Percentiles rank a stretch among this genome's conserved stretches.
These are phyloP conservation scores for Ecytonucleospora hepatopenaei DNA, from an alignment of 371 early-diverging fungal species.

Conservation along the genomic window DNA sequence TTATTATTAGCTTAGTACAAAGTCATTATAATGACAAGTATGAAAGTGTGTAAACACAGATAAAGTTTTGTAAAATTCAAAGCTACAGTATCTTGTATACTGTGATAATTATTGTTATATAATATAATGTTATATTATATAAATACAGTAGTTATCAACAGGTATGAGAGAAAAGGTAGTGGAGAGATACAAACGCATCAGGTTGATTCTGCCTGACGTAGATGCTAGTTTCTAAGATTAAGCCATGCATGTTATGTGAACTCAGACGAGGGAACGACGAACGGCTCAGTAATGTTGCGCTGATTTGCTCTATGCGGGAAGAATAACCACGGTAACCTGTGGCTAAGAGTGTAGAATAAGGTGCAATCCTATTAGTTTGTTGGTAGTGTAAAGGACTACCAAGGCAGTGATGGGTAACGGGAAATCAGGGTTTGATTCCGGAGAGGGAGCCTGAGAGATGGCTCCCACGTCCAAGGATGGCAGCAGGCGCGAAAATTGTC, in stretches of 20 bases:
- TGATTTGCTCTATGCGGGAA: conserved; percentile 5
- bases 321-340: conserved; percentile 24
- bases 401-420: conserved; percentile 36
- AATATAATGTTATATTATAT: neutral
- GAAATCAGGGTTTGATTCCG: conserved; percentile 28
- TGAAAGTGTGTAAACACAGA: neutral
- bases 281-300: conserved; percentile 37
- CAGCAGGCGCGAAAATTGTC: conserved; percentile 43
- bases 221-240: conserved; percentile 35
- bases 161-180: neutral
- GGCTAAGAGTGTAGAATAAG: conserved; percentile 24
- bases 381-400: conserved; percentile 38
- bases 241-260: conserved; percentile 33
- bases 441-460: conserved; percentile 44
- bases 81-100: too few species aligned
- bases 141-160: neutral
- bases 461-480: conserved; percentile 41
- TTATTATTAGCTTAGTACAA: too few species aligned
- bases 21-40: neutral
- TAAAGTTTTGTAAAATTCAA: neutral
- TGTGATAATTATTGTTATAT: too few species aligned
- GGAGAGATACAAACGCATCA: conserved; percentile 15
- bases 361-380: conserved; percentile 29
- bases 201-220: conserved; percentile 47
- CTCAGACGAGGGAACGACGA: conserved; percentile 13